A percentile compares a stretch with the other conserved stretches of the same genome.
phyloP scores from a whole-genome alignment of 1,284 basidiomycete genomes.

The Cryptococcus floricola region DNA sequence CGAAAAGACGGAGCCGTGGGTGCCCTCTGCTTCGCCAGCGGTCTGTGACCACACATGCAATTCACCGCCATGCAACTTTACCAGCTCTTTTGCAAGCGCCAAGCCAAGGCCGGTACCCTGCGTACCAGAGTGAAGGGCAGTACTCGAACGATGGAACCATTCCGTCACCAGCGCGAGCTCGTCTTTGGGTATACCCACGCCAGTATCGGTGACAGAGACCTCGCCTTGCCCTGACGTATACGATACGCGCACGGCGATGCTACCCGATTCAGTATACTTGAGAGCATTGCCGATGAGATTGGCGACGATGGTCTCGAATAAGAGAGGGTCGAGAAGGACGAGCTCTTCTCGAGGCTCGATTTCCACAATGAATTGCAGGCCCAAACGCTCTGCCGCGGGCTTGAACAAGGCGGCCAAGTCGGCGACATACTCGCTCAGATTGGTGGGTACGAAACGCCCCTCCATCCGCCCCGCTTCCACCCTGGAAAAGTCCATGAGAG shows the following conservation, averaged over 20 bases:
- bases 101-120: conserved; percentile 34
- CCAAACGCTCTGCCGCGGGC: conserved; percentile 28
- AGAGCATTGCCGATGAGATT: conserved; percentile 48
- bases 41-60: conserved; percentile 36
- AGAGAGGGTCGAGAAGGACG: conserved; percentile 43
- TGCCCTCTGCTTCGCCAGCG: conserved; percentile 21
- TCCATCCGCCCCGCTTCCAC: conserved; percentile 42
- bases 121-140: conserved; percentile 23
- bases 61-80: conserved; percentile 50
- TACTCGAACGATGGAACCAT: conserved; percentile 33
- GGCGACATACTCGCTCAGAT: conserved; percentile 39
- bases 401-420: conserved; percentile 49
- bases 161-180: conserved; percentile 28
- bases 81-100: conserved; percentile 42
- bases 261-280: conserved; percentile 39
- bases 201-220: conserved; percentile 47
- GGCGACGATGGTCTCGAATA: conserved; percentile 48
- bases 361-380: conserved; percentile 37
- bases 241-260: conserved; percentile 31
- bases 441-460: conserved; percentile 41
- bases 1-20: conserved; percentile 35
- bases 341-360: conserved; percentile 31
- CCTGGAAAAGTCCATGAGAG: conserved; percentile 45
- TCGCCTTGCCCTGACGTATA: conserved; percentile 28
- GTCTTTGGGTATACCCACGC: conserved; percentile 43